Evolutionary conservation across 2,329 filamentous ascomycete genomes (phyloP).

Genomic region (Cordyceps cicadae): DNA sequence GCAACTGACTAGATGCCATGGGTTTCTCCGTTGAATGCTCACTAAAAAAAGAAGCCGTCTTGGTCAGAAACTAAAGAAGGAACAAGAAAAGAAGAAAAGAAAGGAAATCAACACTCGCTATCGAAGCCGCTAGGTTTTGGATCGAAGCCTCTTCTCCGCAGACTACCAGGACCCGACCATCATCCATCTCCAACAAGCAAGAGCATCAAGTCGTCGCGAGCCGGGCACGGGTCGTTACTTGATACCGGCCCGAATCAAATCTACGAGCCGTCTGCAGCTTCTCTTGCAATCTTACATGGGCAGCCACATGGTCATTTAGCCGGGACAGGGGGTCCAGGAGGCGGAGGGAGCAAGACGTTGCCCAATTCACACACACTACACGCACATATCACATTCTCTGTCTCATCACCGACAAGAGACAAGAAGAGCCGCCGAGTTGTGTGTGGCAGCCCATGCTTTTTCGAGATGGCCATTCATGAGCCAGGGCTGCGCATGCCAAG

Average conservation of each 20-base stretch:
- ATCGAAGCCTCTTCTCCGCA: not conserved
- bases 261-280: not conserved
- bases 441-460: not conserved
- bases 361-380: not conserved
- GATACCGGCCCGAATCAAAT: not conserved
- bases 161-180: not conserved
- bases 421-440: not conserved
- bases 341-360: not conserved
- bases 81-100: not conserved
- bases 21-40: not conserved
- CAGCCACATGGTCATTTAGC: constrained; percentile 1
- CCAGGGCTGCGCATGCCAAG: not conserved
- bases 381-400: not conserved
- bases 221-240: not conserved
- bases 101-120: too few species aligned
- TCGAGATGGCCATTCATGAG: not conserved
- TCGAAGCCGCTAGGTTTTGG: not conserved
- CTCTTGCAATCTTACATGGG: not conserved
- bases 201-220: not conserved
- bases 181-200: not conserved
- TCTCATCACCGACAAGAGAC: not conserved
- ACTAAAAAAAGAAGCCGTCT: not conserved
- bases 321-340: not conserved
- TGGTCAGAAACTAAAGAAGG: not conserved
- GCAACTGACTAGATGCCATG: not conserved